Evolutionary conservation across 2,329 filamentous ascomycete genomes (phyloP).

Genomic region (Phyllachora maydis): DNA sequence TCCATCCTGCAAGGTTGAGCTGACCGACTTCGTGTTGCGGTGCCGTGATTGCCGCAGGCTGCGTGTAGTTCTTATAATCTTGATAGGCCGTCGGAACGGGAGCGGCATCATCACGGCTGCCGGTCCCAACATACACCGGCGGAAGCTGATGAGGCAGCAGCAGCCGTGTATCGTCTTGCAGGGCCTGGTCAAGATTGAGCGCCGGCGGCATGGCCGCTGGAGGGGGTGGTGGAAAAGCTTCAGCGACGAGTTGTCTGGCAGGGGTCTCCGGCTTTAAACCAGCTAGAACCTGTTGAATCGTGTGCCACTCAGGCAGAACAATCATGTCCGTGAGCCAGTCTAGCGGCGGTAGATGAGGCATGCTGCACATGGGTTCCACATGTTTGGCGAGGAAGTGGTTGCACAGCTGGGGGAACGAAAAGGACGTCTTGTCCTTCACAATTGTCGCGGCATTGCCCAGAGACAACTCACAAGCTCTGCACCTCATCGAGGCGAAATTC

Average conservation of each 20-base stretch:
- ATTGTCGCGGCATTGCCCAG: constrained; percentile 9
- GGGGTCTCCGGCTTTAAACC: constrained; percentile 11
- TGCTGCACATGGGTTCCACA: constrained; percentile 9
- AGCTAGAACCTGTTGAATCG: constrained; percentile 10
- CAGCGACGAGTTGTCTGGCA: constrained; percentile 13
- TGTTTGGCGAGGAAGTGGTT: constrained; percentile 32
- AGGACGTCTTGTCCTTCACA: constrained; percentile 16
- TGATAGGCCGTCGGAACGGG: too few relatives aligned
- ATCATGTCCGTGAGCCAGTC: constrained; percentile 28
- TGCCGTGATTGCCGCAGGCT: too few relatives aligned
- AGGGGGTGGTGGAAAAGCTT: constrained; percentile 20
- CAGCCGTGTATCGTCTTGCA: not conserved
- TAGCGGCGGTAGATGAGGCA: constrained; percentile 6
- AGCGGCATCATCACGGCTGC: too few relatives aligned
- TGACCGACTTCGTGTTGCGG: too few relatives aligned
- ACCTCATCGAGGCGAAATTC: constrained; percentile 29
- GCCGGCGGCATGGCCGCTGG: too few relatives aligned
- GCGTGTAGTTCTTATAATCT: too few relatives aligned
- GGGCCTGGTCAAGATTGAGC: constrained; percentile 5
- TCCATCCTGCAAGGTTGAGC: too few relatives aligned
- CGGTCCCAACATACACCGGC: not conserved
- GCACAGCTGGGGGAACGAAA: constrained; percentile 37
- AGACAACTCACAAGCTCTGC: constrained; percentile 27
- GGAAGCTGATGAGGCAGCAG: not conserved
- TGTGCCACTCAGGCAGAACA: constrained; percentile 13